phyloP scores from a whole-genome alignment of 1,284 basidiomycete species.

The Sanghuangporus sanghuang region DNA sequence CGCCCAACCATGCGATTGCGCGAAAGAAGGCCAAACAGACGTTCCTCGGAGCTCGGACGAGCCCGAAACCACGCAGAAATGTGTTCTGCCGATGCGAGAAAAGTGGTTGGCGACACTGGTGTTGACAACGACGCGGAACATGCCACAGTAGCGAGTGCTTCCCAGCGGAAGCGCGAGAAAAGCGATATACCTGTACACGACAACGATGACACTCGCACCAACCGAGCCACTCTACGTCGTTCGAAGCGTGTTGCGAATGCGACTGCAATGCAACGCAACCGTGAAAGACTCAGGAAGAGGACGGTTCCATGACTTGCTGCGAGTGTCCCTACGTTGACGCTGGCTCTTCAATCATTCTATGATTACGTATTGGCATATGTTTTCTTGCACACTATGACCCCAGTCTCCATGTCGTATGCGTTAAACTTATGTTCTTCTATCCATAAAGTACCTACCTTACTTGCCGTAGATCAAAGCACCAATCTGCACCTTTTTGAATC shows the following conservation, averaged over 20 bases:
- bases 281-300: slow-evolving; percentile 14
- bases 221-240: slow-evolving; percentile 41
- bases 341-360: not conserved
- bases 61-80: not conserved
- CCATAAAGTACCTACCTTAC: not conserved
- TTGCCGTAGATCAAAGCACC: not conserved
- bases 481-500: not conserved
- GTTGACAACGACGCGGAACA: not conserved
- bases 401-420: not conserved
- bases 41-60: not conserved
- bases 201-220: not conserved
- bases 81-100: not conserved
- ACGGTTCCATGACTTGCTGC: not conserved
- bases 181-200: not conserved
- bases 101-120: not conserved
- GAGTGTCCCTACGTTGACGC: not conserved
- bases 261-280: slow-evolving; percentile 38
- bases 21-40: not conserved
- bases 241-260: slow-evolving; percentile 64
- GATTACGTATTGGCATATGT: not conserved
- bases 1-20: not conserved
- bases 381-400: not conserved
- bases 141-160: slow-evolving; percentile 4
- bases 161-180: not conserved
- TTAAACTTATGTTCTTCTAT: not conserved